Base-by-base conservation (phyloP, 169 alveolate genomes). In the Plasmodium sp. region DNA sequence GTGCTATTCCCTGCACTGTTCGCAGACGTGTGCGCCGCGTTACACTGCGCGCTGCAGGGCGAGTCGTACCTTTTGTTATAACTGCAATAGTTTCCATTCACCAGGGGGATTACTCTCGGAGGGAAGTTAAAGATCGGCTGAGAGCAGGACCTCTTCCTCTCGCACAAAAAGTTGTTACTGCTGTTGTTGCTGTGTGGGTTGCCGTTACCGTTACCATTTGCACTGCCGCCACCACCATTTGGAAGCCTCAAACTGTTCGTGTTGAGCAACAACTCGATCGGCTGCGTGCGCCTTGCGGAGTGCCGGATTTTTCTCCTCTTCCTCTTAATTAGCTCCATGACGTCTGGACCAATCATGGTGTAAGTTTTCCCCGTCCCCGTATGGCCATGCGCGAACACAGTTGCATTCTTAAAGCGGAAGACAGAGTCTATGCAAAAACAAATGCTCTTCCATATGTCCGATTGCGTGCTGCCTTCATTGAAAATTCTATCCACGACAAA, bases 361-460 rank as follows among this genome's bases (percentile, higher is more conserved):
- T 81, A 96, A 0, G 97, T 96, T 83, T 96, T 96, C 6, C 97
- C 97, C 12, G 97, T 96, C 36, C 97, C 97, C n/a, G 97, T 96
- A 67, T 96, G 97, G 6, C 97, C 97, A 79, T 96, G 96, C 27
- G 97, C 96, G 73, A 96, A 95, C 51, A 96, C 82, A 27, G 97
- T 94, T 81, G 96, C 92, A 93, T 93, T 96, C 83, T 95, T 95
- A 41, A 95, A 96, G 72, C 82, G 80, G 34, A 96, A 80, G 34
- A 94, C 84, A 22, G 93, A 82, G 81, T 96, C 96, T 18, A 96
- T 85, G 79, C 95, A 96, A 72, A 92, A 58, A 36, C 94, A 94
- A 48, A 96, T 93, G 71, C 85, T 86, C 12, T 45, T 82, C 97
- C 97, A 96, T 39, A 96, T 54, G 71, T 96, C 97, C 16, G 84